Base-by-base conservation (phyloP, 306 rosid species). In the Cicer judaicum region DNA sequence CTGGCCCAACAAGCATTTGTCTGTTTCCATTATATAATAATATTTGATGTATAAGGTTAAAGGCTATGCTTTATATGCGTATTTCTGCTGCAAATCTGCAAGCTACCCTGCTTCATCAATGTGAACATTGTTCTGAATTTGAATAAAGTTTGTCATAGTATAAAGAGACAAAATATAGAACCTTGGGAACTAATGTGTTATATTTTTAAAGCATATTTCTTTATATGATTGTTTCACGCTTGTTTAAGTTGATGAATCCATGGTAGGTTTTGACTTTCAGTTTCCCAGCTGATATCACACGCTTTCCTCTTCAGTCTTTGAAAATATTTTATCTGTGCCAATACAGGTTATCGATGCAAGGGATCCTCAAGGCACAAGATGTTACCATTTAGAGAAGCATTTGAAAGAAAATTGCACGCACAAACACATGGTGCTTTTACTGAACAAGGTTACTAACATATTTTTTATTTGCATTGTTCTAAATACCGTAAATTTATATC, bases 291-390 rank as follows among this genome's bases (percentile, higher is more conserved):
- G 34, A 48, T 68, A 29, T 55, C 12, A 2, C 8, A 8, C 36
- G 41, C 44, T 55, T 11, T 36, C 34, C 16, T 41, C 49, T 59
- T 29, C 61, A 47, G 13, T 8, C 64, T 39, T 44, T 67, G 38
- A 47, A 76, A 59, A 64, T 57, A 64, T 47, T n/a, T 73, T 56
- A 42, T 84, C 42, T 56, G 13, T 78, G 15, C 43, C 60, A 7
- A 60, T 87, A 52, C 90, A 94, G 99, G 99, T 94, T 82, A 78
- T 92, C 75, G 99, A 94, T 81, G 97, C 96, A 44, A 88, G 97
- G 83, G 99, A 92, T 64, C 99, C 99, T 0, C 93, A 86, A 70
- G 98, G 97, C 12, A 91, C 98, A 13, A 80, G 98, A 63, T 93
- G 97, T 73, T 84, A 85, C 87, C 97, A 93, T 86, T 79, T 93